Conservation (phyloP, 257 asterid genomes). For the Plantago ovata region DNA sequence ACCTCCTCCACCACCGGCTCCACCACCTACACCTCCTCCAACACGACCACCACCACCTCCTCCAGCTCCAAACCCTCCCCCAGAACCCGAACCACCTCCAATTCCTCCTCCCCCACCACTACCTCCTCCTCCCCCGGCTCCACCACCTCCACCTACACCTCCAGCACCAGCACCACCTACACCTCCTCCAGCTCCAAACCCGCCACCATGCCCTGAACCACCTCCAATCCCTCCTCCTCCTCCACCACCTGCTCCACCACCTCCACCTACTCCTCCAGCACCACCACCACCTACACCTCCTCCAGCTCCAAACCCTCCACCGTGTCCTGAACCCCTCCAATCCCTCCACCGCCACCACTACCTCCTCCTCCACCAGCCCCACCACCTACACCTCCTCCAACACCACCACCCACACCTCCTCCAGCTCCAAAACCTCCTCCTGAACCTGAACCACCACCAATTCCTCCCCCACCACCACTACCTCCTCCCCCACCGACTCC, state of each 20-base stretch:
- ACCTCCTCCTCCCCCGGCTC: constrained; percentile 25
- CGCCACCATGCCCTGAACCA: constrained; percentile 26
- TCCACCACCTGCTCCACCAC: constrained; percentile 24
- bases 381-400: constrained; percentile 21
- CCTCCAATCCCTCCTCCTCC: constrained; percentile 22
- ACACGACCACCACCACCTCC: constrained; percentile 23
- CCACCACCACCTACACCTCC: constrained; percentile 21
- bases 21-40: constrained; percentile 28
- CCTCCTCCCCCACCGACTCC: constrained; percentile 15
- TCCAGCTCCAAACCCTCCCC: constrained; percentile 23
- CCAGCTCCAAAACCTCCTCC: constrained; percentile 20
- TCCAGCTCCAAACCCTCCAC: constrained; percentile 21
- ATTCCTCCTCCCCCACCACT: constrained; percentile 25
- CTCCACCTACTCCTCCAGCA: constrained; percentile 25
- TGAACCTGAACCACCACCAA: constrained; percentile 12
- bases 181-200: constrained; percentile 23
- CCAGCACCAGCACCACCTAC: constrained; percentile 23
- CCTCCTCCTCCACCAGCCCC: constrained; percentile 27
- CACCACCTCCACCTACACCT: constrained; percentile 25
- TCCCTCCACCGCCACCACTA: constrained; percentile 23
- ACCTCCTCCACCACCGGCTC: constrained; percentile 33
- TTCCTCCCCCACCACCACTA: constrained; percentile 1
- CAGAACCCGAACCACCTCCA: too few relatives aligned
- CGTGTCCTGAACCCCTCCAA: too few relatives aligned
- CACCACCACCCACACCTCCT: constrained; percentile 25